Conservation (phyloP, 2,329 filamentous ascomycete species). For the Monosporascus cannonballus region DNA sequence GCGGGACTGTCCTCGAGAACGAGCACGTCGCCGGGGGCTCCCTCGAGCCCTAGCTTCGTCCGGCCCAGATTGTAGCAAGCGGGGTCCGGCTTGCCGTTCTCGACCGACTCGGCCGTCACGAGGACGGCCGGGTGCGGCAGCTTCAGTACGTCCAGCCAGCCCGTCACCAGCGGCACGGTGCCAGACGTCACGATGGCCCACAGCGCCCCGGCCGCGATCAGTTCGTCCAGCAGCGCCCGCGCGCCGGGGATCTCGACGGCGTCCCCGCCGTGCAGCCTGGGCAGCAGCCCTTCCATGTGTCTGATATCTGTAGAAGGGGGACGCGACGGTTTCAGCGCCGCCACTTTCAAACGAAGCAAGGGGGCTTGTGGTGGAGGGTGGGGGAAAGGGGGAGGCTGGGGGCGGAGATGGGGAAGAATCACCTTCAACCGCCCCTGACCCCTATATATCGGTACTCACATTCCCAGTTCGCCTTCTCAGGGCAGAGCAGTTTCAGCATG, state of each 20-base stretch:
- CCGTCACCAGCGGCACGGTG: conserved; percentile 59
- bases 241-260: conserved; percentile 84
- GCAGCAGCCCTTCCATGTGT: conserved; percentile 71
- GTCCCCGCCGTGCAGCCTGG: conserved; percentile 67
- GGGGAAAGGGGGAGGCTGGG: conserved; percentile 4
- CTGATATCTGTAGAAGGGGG: conserved; percentile 57
- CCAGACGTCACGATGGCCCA: conserved; percentile 88
- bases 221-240: conserved; percentile 58
- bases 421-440: background rate
- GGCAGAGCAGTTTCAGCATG: conserved; percentile 69
- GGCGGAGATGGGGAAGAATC: conserved; percentile 1
- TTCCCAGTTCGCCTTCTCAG: conserved; percentile 86
- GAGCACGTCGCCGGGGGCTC: conserved; percentile 47
- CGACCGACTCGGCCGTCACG: conserved; percentile 70
- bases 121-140: conserved; percentile 61
- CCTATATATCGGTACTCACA: conserved; percentile 51
- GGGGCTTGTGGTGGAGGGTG: background rate
- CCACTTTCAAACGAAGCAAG: background rate
- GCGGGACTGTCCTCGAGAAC: conserved; percentile 88
- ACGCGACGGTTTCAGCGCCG: background rate
- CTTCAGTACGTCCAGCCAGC: conserved; percentile 64
- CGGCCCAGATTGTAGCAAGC: conserved; percentile 66
- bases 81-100: conserved; percentile 71
- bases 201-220: conserved; percentile 56
- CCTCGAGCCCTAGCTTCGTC: conserved; percentile 49